phyloP scores from a whole-genome alignment of 257 asterid genomes.

The Ilex aquifolium region DNA sequence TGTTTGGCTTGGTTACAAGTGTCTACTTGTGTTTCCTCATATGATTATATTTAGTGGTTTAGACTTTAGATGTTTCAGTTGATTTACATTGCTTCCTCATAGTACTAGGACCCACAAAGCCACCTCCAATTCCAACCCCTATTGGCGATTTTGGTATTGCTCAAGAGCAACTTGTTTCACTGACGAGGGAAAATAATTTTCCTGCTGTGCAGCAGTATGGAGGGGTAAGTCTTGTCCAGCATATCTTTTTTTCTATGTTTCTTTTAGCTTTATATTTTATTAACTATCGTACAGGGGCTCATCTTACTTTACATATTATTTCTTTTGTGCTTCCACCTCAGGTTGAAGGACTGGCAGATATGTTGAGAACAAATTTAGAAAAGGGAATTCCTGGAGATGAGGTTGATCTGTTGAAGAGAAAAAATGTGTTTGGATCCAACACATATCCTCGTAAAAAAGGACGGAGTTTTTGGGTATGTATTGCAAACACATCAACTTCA shows the following conservation, averaged over 20 bases:
- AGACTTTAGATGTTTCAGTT: neutral
- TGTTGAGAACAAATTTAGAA: slow-evolving; percentile 53
- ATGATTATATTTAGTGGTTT: neutral
- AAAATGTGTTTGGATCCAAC: slow-evolving; percentile 80
- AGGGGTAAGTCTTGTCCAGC: slow-evolving; percentile 62
- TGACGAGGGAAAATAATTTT: slow-evolving; percentile 61
- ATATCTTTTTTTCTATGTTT: neutral
- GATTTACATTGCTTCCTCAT: slow-evolving; percentile 18
- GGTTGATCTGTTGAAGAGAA: slow-evolving; percentile 47
- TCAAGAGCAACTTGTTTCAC: slow-evolving; percentile 60
- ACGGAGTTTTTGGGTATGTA: slow-evolving; percentile 72
- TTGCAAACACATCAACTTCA: slow-evolving; percentile 5
- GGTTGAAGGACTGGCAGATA: slow-evolving; percentile 67
- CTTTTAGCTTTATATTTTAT: neutral
- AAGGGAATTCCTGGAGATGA: slow-evolving; percentile 78
- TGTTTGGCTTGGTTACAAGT: too few relatives aligned
- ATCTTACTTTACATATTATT: neutral
- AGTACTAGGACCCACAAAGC: slow-evolving; percentile 39
- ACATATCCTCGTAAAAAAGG: slow-evolving; percentile 97
- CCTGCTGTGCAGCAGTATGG: slow-evolving; percentile 59
- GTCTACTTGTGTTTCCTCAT: too few relatives aligned
- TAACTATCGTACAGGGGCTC: too few relatives aligned
- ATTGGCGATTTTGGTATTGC: slow-evolving; percentile 67
- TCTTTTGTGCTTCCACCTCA: slow-evolving; percentile 19
- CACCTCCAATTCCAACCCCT: slow-evolving; percentile 31